phyloP scores from a whole-genome alignment of 176 grass and related monocot genomes.

The Panicum miliaceum region DNA sequence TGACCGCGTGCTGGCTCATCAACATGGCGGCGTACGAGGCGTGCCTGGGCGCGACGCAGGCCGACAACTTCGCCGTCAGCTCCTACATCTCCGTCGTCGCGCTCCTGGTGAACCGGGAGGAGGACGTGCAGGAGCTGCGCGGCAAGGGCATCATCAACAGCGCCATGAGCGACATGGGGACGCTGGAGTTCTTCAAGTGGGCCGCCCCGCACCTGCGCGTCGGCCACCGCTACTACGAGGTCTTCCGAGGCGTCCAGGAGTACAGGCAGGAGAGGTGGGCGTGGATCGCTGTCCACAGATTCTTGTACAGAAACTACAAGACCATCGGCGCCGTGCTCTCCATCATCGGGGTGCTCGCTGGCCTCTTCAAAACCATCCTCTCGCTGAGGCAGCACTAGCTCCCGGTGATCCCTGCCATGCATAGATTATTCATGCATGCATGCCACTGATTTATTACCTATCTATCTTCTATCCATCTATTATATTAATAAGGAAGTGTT shows the following conservation, averaged over 20 bases:
- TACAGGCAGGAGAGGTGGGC: constrained; percentile 9
- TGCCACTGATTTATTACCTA: too few relatives aligned
- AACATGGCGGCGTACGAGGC: constrained; percentile 31
- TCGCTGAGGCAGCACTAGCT: too few relatives aligned
- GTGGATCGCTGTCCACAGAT: constrained; percentile 5
- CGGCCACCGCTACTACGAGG: neutral
- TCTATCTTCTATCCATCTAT: too few relatives aligned
- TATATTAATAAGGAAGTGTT: too few relatives aligned
- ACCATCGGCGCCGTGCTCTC: neutral
- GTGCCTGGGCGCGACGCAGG: neutral
- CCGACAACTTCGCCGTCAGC: constrained; percentile 23
- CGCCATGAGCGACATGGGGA: neutral
- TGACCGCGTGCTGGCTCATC: constrained; percentile 4
- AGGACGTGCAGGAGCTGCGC: neutral
- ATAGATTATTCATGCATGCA: too few relatives aligned
- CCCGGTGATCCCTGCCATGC: too few relatives aligned
- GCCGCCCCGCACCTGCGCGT: neutral
- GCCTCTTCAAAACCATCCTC: constrained; percentile 23
- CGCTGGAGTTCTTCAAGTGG: neutral
- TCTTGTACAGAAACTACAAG: constrained; percentile 31
- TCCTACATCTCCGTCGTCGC: neutral
- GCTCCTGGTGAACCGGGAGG: neutral
- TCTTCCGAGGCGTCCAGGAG: neutral
- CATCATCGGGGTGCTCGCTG: neutral
- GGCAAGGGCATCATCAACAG: neutral